Base-by-base conservation (phyloP, 2,329 filamentous ascomycete genomes). In the Piedraia hortae region DNA sequence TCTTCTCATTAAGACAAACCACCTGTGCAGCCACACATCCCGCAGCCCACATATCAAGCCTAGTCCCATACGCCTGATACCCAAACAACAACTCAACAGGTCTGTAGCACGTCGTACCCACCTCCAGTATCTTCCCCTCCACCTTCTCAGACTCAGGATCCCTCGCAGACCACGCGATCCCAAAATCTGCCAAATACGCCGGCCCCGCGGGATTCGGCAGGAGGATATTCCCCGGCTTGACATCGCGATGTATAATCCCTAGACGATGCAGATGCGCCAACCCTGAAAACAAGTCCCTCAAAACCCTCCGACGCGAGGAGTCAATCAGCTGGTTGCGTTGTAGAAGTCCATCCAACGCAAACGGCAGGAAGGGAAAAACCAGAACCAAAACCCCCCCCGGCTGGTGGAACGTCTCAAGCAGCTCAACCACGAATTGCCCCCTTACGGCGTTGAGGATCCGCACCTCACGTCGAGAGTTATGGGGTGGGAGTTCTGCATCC, bases 11-110 rank as follows among this genome's bases (percentile, higher is more conserved):
- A 31, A 54, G 29, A 43, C 55, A 38, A 49, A 65, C 38, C 44
- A 73, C 49, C 45, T 93, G 80, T 4, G 77, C 73, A 6, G 88
- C 60, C 36, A 90, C 70, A 29, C 70, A 69, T 1, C 88, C 85
- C 0, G 71, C 59, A 3, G 67, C 72, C 85, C 88, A 97, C 47
- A 93, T 64, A 43, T 97, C 85, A 3, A 93, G 56, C 5, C 60
- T 54, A 0, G 59, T 43, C 2, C 57, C 60, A 38, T 97, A 97
- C 0, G 53, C 48, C 21, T 57, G 63, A 42, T 80, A 58, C 1
- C 78, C 85, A 40, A 97, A 93, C 4, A 97, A 54, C 1, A 80
- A 60, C 39, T 97, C 88, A 0, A 85, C 85, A 0, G 82, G 62
- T 10, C 88, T 65, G 46, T 97, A 97, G 21, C 72, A 63, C 0